Conservation (phyloP, 768 basidiomycete species). For the Strobilomyces confusus region DNA sequence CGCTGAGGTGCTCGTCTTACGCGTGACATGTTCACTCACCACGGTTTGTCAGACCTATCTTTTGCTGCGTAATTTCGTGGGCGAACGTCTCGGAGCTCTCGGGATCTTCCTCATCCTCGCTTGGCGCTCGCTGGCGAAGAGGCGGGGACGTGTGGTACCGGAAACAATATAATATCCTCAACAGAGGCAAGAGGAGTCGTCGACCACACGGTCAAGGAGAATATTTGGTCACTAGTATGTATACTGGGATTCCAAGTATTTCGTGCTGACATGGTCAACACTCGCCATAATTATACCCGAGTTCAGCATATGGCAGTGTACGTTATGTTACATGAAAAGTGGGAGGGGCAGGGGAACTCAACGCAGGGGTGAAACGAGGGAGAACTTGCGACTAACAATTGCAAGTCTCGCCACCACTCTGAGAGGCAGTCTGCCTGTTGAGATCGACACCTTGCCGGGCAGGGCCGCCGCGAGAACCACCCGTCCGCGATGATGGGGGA, state of each 20-base stretch:
- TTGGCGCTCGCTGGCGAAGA: slow-evolving; percentile 40
- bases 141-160: slow-evolving; percentile 52
- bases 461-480: slow-evolving; percentile 47
- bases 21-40: neutral
- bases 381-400: slow-evolving; percentile 54
- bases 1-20: slow-evolving; percentile 54
- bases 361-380: slow-evolving; percentile 4
- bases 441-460: slow-evolving; percentile 72
- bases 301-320: slow-evolving; percentile 28
- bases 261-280: slow-evolving; percentile 7
- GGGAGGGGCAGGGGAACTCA: slow-evolving; percentile 15
- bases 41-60: slow-evolving; percentile 52
- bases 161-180: neutral
- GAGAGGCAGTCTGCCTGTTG: slow-evolving; percentile 55
- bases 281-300: slow-evolving; percentile 19
- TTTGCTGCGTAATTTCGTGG: slow-evolving; percentile 58
- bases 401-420: slow-evolving; percentile 60
- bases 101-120: slow-evolving; percentile 50
- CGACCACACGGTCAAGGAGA: neutral
- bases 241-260: neutral
- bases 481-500: slow-evolving; percentile 59
- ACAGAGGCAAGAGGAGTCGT: too few species aligned
- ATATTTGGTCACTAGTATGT: neutral
- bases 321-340: slow-evolving; percentile 30
- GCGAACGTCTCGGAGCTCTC: slow-evolving; percentile 63